Evolutionary conservation across 768 basidiomycete genomes (phyloP), one percentile per base, ranked within the genome.

Genomic region (Russula compacta): DNA sequence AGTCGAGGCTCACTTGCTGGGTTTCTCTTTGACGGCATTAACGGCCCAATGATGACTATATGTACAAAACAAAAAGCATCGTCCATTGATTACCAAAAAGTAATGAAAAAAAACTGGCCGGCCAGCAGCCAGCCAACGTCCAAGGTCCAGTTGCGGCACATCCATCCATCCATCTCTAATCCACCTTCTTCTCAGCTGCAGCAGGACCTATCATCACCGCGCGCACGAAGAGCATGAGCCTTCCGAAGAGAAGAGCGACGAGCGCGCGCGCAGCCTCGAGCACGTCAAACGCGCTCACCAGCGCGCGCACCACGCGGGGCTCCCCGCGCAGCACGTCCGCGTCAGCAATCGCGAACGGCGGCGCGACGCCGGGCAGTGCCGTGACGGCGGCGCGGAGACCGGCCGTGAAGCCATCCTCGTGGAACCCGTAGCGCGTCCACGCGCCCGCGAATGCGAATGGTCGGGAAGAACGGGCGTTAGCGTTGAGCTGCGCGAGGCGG

Each of bases 351-450:
- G 12, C 4, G n/a, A 57, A 57, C 11, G 56, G 56, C 1, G 15
- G 36, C 3, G 11, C 7, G n/a, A 57, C 56, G 12, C 12, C 56
- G 0, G 56, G 46, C 17, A 56, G 46, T 15, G 38, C 36, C 4
- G 36, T n/a, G n/a, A n/a, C 36, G 1, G 56, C 74, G 11, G 71
- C 74, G 50, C 70, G 70, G 38, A 80, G 67, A 8, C 78, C 79
- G 1, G 76, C 73, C 2, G 79, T 72, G 69, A 89, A 89, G 2
- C 85, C 87, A 67, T 89, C 89, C 72, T 90, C 87, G 72, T 92
- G 88, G 76, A 91, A 89, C 17, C 87, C 88, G 66, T 88, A 89
- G 59, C 81, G 81, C 48, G 84, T 77, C 76, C 85, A 91, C 29
- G 88, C 88, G 10, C 87, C 86, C 2, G 76, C 85, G 68, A 73